Conservation (phyloP, 805 yeast genomes). For the Metschnikowia cerradonensis region DNA sequence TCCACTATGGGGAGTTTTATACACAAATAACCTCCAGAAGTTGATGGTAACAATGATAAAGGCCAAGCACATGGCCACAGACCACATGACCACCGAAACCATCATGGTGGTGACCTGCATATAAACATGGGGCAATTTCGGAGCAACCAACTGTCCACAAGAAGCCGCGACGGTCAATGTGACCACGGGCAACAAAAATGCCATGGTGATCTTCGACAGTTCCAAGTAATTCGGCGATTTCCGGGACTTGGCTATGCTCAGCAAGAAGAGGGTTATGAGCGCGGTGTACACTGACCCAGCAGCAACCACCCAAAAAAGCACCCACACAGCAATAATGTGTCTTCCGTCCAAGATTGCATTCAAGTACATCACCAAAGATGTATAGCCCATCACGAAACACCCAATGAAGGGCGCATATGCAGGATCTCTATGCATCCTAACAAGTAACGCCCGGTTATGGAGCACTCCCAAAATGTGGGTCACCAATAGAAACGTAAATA, state of each 20-base stretch:
- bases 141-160: constrained; percentile 55
- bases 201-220: constrained; percentile 44
- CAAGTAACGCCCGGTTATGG: constrained; percentile 24
- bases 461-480: constrained; percentile 40
- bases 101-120: constrained; percentile 51
- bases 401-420: constrained; percentile 64
- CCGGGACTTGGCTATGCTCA: constrained; percentile 39
- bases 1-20: constrained; percentile 55
- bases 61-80: constrained; percentile 62
- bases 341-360: constrained; percentile 40
- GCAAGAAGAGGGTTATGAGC: constrained; percentile 53
- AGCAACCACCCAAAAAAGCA: constrained; percentile 72
- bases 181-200: constrained; percentile 70
- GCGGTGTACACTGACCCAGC: constrained; percentile 53
- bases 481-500: constrained; percentile 41
- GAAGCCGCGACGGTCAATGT: constrained; percentile 74
- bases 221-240: constrained; percentile 20
- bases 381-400: constrained; percentile 74
- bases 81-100: constrained; percentile 58
- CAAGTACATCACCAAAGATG: constrained; percentile 59
- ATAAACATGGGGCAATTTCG: constrained; percentile 37
- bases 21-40: constrained; percentile 53
- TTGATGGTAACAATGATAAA: constrained; percentile 53
- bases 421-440: constrained; percentile 30
- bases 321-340: constrained; percentile 50